Percentiles rank a stretch among this genome's conserved stretches.
phyloP scores from a whole-genome alignment of 2,329 filamentous ascomycete species.

The Colletotrichum somersetense region DNA sequence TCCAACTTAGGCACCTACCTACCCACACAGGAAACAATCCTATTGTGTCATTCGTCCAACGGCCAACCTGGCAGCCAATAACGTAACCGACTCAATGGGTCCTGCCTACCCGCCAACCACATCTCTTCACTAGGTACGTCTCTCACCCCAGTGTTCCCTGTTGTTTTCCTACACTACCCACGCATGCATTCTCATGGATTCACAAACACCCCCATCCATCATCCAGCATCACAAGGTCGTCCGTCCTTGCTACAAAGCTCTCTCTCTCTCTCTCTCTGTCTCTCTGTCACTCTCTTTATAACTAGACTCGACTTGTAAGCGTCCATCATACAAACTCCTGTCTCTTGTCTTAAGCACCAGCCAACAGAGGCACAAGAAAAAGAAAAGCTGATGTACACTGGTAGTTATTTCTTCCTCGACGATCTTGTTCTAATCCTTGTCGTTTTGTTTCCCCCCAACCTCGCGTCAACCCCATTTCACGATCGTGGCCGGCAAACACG shows the following conservation, averaged over 20 bases:
- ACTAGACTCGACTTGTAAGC: neutral
- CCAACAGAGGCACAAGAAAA: neutral
- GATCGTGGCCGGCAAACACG: constrained; percentile 38
- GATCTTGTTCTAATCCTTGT: constrained; percentile 25
- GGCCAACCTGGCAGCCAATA: neutral
- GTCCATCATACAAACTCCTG: neutral
- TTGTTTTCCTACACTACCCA: neutral
- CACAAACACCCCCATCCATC: neutral
- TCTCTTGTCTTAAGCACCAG: neutral
- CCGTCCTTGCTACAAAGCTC: too few relatives aligned
- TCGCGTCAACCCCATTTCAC: constrained; percentile 32
- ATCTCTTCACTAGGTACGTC: neutral
- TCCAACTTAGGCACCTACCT: too few relatives aligned
- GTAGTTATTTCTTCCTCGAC: neutral
- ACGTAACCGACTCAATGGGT: neutral
- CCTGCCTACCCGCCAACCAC: constrained; percentile 5
- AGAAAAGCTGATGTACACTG: neutral
- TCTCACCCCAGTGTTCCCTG: neutral
- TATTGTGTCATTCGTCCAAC: constrained; percentile 1
- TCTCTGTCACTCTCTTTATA: too few relatives aligned
- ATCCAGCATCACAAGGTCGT: neutral
- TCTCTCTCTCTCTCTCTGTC: too few relatives aligned
- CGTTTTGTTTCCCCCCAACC: constrained; percentile 22
- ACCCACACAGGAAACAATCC: neutral
- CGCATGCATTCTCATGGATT: neutral